Evolutionary conservation across 371 early-diverging fungal species (phyloP).

Genomic region (Zopfochytrium polystomum): DNA sequence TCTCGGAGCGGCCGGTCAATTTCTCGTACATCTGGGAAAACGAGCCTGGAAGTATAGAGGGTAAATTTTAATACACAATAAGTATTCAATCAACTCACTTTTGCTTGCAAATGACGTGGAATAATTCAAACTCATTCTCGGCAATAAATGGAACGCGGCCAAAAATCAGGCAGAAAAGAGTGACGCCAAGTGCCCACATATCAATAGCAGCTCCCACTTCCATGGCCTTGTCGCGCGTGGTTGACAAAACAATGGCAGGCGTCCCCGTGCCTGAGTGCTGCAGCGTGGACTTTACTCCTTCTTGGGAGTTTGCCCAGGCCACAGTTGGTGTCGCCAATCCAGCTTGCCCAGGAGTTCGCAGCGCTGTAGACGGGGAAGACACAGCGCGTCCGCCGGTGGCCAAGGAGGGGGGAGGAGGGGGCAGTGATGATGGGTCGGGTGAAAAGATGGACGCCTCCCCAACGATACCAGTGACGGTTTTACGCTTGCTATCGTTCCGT

Average conservation of each 20-base stretch:
- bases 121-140: slow-evolving; percentile 93
- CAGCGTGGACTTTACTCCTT: too few species aligned
- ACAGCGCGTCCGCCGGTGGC: not conserved
- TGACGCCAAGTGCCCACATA: slow-evolving; percentile 99
- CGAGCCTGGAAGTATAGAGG: slow-evolving; percentile 36
- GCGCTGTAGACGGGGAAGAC: not conserved
- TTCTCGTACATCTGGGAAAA: slow-evolving; percentile 54
- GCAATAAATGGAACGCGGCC: slow-evolving; percentile 97
- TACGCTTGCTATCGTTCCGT: too few species aligned
- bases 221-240: slow-evolving; percentile 3
- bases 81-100: slow-evolving; percentile 4
- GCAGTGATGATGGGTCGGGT: not conserved
- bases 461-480: too few species aligned
- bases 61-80: slow-evolving; percentile 11
- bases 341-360: too few species aligned
- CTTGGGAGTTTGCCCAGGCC: too few species aligned
- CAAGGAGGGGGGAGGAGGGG: not conserved
- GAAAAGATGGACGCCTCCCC: too few species aligned
- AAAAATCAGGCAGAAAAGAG: slow-evolving; percentile 93
- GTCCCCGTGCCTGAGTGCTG: slow-evolving; percentile 11
- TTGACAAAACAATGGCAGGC: too few species aligned
- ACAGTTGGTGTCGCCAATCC: too few species aligned
- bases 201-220: slow-evolving; percentile 75
- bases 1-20: slow-evolving; percentile 50
- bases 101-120: slow-evolving; percentile 75